Evolutionary conservation across 768 basidiomycete genomes (phyloP), one percentile per base, ranked within the genome.

Genomic region (Russula virescens): DNA sequence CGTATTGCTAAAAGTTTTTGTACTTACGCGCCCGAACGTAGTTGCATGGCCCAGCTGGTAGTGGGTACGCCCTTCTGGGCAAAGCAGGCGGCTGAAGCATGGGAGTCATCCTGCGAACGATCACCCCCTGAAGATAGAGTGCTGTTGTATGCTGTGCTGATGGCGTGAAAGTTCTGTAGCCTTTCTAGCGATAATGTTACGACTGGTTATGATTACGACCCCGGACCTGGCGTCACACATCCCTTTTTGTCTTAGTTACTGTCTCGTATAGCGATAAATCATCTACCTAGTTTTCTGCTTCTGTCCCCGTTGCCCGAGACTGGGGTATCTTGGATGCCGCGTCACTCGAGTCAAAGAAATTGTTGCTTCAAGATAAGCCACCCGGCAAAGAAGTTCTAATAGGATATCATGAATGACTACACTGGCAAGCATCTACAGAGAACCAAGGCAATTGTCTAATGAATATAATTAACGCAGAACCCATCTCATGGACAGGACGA

Each of bases 41-140:
- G 89, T 74, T 84, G 62, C 81, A 89, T 68, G 89, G 89, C 5
- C 89, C 89, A 0, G 82, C 83, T 69, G 89, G 89, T 23, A 79
- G 75, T 61, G 89, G 89, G 25, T 91, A 91, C 71, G 89, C 88
- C n/a, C 71, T 91, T 38, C 72, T 87, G 2, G 82, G 83, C 31
- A 80, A 79, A 63, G 74, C 77, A 0, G 80, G 81, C 31, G 77
- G 77, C 57, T 81, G 65, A 72, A 55, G 42, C 19, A 23, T 47
- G 52, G 25, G 5, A 16, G 28, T 38, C 52, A 58, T 31, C 31
- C 11, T 46, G 60, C 31, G 16, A 54, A 14, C 28, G 23, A 31
- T 3, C 31, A 31, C 31, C 31, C 25, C 7, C 13, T 43, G 49
- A 48, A 48, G 23, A 58, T 34, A 42, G 48, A 47, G 51, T 51